Evolutionary conservation across 129 eudicot genomes (phyloP).

Genomic region (Gnaphalium uliginosum): DNA sequence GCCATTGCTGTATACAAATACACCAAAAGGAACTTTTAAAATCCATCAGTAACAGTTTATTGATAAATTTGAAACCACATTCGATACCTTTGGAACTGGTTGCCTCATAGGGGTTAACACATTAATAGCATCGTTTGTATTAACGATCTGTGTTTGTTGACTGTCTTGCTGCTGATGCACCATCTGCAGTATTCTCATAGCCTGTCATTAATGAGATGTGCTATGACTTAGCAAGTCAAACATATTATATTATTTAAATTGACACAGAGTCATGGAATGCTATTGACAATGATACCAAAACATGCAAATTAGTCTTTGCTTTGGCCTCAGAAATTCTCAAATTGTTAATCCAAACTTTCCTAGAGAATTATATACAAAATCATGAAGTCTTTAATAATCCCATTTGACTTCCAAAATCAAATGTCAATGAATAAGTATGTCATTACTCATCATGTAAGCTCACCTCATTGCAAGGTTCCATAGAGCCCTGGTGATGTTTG

Average conservation of each 20-base stretch:
- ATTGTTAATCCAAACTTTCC: background rate
- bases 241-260: constrained; percentile 7
- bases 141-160: constrained; percentile 29
- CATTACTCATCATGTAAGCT: constrained; percentile 8
- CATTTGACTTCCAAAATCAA: constrained; percentile 13
- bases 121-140: constrained; percentile 28
- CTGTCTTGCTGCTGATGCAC: constrained; percentile 45
- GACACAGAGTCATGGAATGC: background rate
- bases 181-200: constrained; percentile 33
- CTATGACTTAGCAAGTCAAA: constrained; percentile 30
- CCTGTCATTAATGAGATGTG: constrained; percentile 21
- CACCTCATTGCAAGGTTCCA: constrained; percentile 48
- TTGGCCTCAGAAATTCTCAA: background rate
- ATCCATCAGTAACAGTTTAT: background rate
- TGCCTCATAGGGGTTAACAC: constrained; percentile 36
- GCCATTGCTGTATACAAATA: constrained; percentile 33
- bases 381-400: constrained; percentile 7
- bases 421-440: background rate
- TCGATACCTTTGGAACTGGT: constrained; percentile 44
- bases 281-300: constrained; percentile 8
- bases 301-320: constrained; percentile 4
- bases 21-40: background rate
- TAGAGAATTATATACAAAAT: background rate
- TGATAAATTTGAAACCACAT: background rate
- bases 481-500: constrained; percentile 38